Evolutionary conservation across 257 asterid species (phyloP), one percentile per base, ranked within the genome.

Genomic region (Petrea volubilis): DNA sequence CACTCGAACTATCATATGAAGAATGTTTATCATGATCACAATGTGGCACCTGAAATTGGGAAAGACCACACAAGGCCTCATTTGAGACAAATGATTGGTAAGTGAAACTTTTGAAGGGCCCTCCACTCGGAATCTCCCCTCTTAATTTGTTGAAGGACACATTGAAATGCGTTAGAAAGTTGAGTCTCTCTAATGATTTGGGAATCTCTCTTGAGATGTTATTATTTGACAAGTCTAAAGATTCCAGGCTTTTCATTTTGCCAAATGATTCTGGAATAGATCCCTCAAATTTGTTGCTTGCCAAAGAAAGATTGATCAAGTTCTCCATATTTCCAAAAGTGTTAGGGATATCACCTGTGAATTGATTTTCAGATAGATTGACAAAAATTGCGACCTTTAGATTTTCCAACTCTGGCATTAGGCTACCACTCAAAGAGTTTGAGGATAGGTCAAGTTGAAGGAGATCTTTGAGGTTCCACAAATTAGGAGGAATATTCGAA

Each of bases 31-130:
- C n/a, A n/a, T n/a, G 17, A 31, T 6, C 21, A 28, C 83, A 78
- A 9, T 24, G 66, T 5, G 74, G 64, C 20, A 79, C 75, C 1
- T 47, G 64, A 11, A 69, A 63, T 21, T 44, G 43, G 5, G 64
- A 40, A 18, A 53, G 60, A 2, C 84, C 78, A 57, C 84, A 80
- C 13, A 79, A 46, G 43, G 51, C 80, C 15, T 34, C 46, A n/a
- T 79, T 79, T 0, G 76, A 74, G 14, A 38, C 28, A 41, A 70
- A 79, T 0, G 41, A 53, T 12, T 23, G 50, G 31, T 46, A 41
- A 27, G 46, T 66, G 58, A 79, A 66, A 31, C 58, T 67, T 28
- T 15, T 43, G 47, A 71, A 74, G 21, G 75, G 64, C 7, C 82
- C 82, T 15, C 52, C 76, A 52, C 57, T 9, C 28, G 3, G n/a